Evolutionary conservation across 352 stramenopile species (phyloP).

Genomic region (Phytophthora vignae): DNA sequence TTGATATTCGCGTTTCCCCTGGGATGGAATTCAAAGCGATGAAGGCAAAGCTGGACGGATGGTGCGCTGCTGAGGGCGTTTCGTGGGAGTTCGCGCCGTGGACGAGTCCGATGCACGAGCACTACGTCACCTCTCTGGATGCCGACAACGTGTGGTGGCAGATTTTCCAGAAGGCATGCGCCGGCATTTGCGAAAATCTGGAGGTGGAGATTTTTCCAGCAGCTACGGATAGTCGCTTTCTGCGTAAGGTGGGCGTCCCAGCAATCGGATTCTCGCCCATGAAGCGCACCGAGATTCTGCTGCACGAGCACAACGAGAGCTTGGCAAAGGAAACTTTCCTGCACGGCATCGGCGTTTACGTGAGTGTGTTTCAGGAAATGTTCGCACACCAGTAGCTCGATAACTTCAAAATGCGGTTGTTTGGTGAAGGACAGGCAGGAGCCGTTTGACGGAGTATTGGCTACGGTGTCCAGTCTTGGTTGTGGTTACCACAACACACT

Average conservation of each 20-base stretch:
- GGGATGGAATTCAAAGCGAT: slow-evolving; percentile 69
- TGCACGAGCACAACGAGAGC: slow-evolving; percentile 98
- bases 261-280: slow-evolving; percentile 93
- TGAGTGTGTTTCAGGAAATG: slow-evolving; percentile 59
- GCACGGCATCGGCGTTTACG: slow-evolving; percentile 93
- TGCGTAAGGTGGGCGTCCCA: slow-evolving; percentile 82
- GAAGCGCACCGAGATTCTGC: slow-evolving; percentile 93
- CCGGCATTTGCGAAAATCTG: slow-evolving; percentile 37
- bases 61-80: slow-evolving; percentile 89
- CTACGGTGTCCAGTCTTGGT: too few relatives aligned
- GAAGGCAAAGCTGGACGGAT: slow-evolving; percentile 88
- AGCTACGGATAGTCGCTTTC: slow-evolving; percentile 94
- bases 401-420: too few relatives aligned
- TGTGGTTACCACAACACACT: too few relatives aligned
- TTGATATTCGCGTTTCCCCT: slow-evolving; percentile 96
- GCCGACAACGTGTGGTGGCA: slow-evolving; percentile 65
- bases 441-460: too few relatives aligned
- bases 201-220: slow-evolving; percentile 95
- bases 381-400: neutral
- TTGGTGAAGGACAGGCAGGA: too few relatives aligned
- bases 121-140: slow-evolving; percentile 68
- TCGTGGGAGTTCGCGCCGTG: slow-evolving; percentile 79
- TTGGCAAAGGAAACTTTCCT: slow-evolving; percentile 93
- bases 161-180: slow-evolving; percentile 55
- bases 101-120: slow-evolving; percentile 59